Conservation (phyloP, 2,329 filamentous ascomycete species). For the Chaetomium strumarium region DNA sequence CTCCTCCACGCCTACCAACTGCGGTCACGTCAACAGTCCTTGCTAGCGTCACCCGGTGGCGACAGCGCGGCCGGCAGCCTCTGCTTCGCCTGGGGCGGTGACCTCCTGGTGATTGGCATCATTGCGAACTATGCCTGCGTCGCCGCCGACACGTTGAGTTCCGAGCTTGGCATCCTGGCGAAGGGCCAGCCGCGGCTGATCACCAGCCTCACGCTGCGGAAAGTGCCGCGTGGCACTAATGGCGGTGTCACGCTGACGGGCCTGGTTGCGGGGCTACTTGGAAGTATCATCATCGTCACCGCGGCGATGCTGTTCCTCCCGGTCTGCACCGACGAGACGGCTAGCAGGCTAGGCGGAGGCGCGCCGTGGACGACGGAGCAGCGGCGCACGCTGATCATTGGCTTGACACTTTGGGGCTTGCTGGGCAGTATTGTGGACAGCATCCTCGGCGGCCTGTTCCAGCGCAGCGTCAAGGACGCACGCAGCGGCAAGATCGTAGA, state of each 20-base stretch:
- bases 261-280: slow-evolving; percentile 65
- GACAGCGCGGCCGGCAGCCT: slow-evolving; percentile 31
- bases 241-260: slow-evolving; percentile 79
- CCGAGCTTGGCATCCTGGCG: slow-evolving; percentile 88
- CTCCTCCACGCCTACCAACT: slow-evolving; percentile 58
- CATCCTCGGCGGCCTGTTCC: slow-evolving; percentile 75
- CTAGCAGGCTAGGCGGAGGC: slow-evolving; percentile 37
- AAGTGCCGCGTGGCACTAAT: slow-evolving; percentile 87
- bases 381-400: slow-evolving; percentile 44
- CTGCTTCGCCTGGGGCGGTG: slow-evolving; percentile 57
- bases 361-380: slow-evolving; percentile 44
- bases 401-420: slow-evolving; percentile 66
- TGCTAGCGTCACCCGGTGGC: slow-evolving; percentile 31
- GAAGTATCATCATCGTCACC: slow-evolving; percentile 65
- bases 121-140: slow-evolving; percentile 86
- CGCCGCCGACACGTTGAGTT: slow-evolving; percentile 88
- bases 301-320: slow-evolving; percentile 62
- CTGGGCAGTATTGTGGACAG: slow-evolving; percentile 83
- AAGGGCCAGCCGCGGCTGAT: slow-evolving; percentile 72
- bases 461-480: slow-evolving; percentile 80
- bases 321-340: slow-evolving; percentile 50
- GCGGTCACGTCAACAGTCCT: slow-evolving; percentile 38
- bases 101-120: slow-evolving; percentile 58
- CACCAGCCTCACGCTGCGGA: slow-evolving; percentile 67
- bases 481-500: slow-evolving; percentile 84